Base-by-base conservation (phyloP, 2,329 filamentous ascomycete species). In the Beauveria sp. region DNA sequence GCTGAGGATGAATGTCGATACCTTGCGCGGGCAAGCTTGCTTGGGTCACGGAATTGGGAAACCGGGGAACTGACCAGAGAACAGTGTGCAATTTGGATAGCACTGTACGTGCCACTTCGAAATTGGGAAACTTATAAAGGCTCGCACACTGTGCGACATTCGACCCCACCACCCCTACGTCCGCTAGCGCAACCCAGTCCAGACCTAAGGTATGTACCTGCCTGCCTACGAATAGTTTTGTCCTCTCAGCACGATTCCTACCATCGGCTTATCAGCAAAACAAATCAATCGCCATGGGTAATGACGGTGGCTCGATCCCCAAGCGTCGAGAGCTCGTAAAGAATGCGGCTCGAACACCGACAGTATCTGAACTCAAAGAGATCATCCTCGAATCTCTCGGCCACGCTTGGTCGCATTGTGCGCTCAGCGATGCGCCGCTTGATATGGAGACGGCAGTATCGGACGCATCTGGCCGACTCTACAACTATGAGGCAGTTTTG, bases 311-410 rank as follows among this genome's bases (percentile, higher is more conserved):
- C 72, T 93, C 91, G 67, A 99, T 99, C 67, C 94, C 94, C 5
- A 97, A 89, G 65, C 90, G 96, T 37, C 89, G 92, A 70, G 96
- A 99, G 75, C 90, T 99, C 51, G 94, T 99, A 73, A 96, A 96
- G 76, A 89, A 93, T 74, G 91, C 92, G 30, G 91, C 92, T 47
- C 89, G 91, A 68, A 83, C 86, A 56, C 90, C 89, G 24, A 96
- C 90, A 40, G 83, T 91, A 30, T 87, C 90, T 52, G 89, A 97
- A 77, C 78, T 96, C 61, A 97, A 97, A 77, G 92, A 94, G 65
- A 88, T 89, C 9, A 88, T 88, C 66, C 86, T 89, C 70, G 93
- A 97, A 74, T 89, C 90, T 47, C 88, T 94, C 70, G 84, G 86
- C 63, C 92, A 97, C 74, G 84, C 86, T 68, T 99, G 94, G 94